phyloP scores from a whole-genome alignment of 441 rosid genomes.

The Pelargonium fulgidum region DNA sequence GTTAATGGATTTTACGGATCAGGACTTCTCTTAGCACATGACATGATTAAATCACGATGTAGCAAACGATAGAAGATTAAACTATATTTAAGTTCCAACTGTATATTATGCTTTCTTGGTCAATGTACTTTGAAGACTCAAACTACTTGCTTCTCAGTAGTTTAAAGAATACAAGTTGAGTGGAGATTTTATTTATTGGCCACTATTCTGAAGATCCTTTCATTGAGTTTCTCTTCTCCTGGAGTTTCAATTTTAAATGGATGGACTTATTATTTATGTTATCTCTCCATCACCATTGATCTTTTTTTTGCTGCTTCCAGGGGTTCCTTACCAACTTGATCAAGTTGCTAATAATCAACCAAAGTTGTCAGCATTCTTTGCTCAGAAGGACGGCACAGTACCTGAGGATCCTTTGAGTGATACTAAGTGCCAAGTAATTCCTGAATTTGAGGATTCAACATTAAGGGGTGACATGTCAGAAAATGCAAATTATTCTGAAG shows the following conservation, averaged over 20 bases:
- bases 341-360: constrained; percentile 80
- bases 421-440: constrained; percentile 29
- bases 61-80: not conserved
- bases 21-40: not conserved
- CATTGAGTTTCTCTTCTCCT: not conserved
- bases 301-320: constrained; percentile 33
- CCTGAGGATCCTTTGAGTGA: constrained; percentile 26
- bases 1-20: constrained; percentile 25
- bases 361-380: constrained; percentile 68
- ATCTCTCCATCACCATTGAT: constrained; percentile 14
- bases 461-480: constrained; percentile 33
- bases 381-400: constrained; percentile 29
- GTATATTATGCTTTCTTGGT: not conserved
- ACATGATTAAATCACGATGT: not conserved
- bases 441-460: constrained; percentile 33
- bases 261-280: not conserved
- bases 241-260: not conserved
- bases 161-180: not conserved
- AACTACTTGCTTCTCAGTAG: not conserved
- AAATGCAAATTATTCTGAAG: constrained; percentile 29
- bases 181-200: not conserved
- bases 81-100: not conserved
- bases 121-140: constrained; percentile 1
- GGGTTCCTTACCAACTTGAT: constrained; percentile 92
- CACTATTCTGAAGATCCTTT: not conserved